These are phyloP conservation scores for Conringia planisiliqua DNA, from an alignment of 345 rosid genomes.

Conservation along the genomic window DNA sequence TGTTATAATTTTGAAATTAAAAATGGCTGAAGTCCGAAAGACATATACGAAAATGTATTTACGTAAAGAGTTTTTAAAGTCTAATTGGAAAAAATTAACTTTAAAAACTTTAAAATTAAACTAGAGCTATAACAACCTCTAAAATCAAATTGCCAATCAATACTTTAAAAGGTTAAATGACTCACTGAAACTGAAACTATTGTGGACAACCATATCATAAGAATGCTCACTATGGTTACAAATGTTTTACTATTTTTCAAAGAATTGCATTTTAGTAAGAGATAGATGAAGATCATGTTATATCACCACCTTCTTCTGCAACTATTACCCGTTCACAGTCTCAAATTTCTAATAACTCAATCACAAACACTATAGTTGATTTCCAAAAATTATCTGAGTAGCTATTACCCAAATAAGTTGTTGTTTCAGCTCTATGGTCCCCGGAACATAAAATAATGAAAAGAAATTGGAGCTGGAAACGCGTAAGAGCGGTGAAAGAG, in stretches of 20 bases:
- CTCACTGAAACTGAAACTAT: too few species aligned
- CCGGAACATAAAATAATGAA: conserved; percentile 4
- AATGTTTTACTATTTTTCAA: not conserved
- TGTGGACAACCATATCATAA: not conserved
- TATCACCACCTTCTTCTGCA: not conserved
- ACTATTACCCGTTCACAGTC: not conserved
- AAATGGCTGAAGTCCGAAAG: not conserved
- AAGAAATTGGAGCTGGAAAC: conserved; percentile 19
- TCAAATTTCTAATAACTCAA: not conserved
- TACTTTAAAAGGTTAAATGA: too few species aligned
- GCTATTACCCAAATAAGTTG: conserved; percentile 1
- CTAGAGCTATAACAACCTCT: too few species aligned
- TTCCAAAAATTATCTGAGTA: not conserved
- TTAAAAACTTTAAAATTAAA: too few species aligned
- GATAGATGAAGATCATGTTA: not conserved
- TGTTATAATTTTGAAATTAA: not conserved
- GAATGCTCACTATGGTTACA: not conserved
- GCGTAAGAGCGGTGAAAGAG: conserved; percentile 28
- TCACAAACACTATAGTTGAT: not conserved
- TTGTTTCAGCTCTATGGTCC: conserved; percentile 8
- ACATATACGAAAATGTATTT: too few species aligned
- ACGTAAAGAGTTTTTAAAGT: too few species aligned
- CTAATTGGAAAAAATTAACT: too few species aligned
- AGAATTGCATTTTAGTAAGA: not conserved
- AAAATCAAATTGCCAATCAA: too few species aligned